These are phyloP conservation scores for Debaryomycetaceae sp. DNA, from an alignment of 1,139 yeast genomes.

Conservation along the genomic window DNA sequence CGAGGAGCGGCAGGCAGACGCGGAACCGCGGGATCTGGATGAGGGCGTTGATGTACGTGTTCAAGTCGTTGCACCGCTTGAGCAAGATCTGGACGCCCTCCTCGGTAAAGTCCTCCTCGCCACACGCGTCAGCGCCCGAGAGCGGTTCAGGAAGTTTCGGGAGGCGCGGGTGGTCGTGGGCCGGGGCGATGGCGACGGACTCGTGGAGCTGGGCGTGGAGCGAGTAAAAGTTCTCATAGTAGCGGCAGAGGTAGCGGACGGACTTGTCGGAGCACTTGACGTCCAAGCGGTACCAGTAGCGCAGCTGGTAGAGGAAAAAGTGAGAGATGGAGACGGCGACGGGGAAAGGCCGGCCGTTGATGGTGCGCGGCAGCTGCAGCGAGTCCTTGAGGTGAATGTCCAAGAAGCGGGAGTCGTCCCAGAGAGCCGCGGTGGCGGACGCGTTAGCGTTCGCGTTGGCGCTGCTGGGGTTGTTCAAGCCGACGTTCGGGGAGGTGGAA, in stretches of 20 bases:
- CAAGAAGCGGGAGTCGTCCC: constrained; percentile 10
- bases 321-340: constrained; percentile 21
- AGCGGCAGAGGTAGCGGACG: constrained; percentile 21
- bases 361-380: constrained; percentile 14
- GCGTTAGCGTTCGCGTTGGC: neutral
- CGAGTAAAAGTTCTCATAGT: constrained; percentile 34
- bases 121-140: constrained; percentile 4
- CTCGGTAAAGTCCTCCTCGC: constrained; percentile 3
- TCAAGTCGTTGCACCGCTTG: constrained; percentile 24
- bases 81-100: constrained; percentile 10
- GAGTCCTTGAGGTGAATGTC: constrained; percentile 12
- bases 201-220: constrained; percentile 20
- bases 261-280: constrained; percentile 21
- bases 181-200: constrained; percentile 7
- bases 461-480: constrained; percentile 1
- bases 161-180: constrained; percentile 11
- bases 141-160: constrained; percentile 34
- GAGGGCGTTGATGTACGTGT: constrained; percentile 21
- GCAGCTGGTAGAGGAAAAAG: constrained; percentile 22
- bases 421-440: neutral
- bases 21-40: constrained; percentile 18
- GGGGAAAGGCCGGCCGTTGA: constrained; percentile 23
- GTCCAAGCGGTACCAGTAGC: constrained; percentile 36
- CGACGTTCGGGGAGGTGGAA: constrained; percentile 1
- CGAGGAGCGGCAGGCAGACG: constrained; percentile 14